Base-by-base conservation (phyloP, 192 early-diverging fungal species). In the Pilobolus umbonatus region DNA sequence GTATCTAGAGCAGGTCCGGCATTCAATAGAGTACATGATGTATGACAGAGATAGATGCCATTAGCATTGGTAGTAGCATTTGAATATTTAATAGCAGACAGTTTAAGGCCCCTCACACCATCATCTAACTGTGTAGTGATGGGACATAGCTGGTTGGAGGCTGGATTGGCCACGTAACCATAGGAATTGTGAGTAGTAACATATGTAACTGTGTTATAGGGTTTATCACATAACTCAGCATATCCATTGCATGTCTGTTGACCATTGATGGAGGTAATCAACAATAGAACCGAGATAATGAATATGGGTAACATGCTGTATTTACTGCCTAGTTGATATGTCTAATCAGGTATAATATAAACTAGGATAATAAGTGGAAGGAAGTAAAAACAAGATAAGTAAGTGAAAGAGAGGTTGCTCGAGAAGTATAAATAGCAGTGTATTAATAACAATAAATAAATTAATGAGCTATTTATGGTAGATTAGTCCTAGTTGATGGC, bases 151-250 rank as follows among this genome's bases (percentile, higher is more conserved):
- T 91, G 89, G 65, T 88, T 90, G 12, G 84, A 82, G 14, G 82
- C 79, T 9, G 81, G 70, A 26, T 80, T 73, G 14, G 68, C 75
- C 22, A 73, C 61, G 26, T 50, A 70, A 25, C 83, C 78, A 65
- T 74, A 88, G 1, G 88, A 79, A 61, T 90, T 91, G 73, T 93
- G 91, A 15, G 91, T 89, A 6, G 81, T 79, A 1, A 82, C 68
- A 38, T 76, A 85, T 0, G 87, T 75, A 28, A 93, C 75, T 39
- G 75, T 45, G 63, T 81, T 69, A 59, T 85, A 90, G 10, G 73
- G 62, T 61, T 76, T 78, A 46, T 64, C 54, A 55, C 91, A 93
- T 14, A 89, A 76, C 38, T 78, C 79, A 0, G 72, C 55, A 63
- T 84, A 81, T 5, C 89, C 89, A 50, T 88, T 89, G 60, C 89